Percentiles rank a stretch among this genome's conserved stretches.
These are phyloP conservation scores for Pseudogymnoascus sp. DNA, from an alignment of 2,329 filamentous ascomycete genomes.

Conservation along the genomic window DNA sequence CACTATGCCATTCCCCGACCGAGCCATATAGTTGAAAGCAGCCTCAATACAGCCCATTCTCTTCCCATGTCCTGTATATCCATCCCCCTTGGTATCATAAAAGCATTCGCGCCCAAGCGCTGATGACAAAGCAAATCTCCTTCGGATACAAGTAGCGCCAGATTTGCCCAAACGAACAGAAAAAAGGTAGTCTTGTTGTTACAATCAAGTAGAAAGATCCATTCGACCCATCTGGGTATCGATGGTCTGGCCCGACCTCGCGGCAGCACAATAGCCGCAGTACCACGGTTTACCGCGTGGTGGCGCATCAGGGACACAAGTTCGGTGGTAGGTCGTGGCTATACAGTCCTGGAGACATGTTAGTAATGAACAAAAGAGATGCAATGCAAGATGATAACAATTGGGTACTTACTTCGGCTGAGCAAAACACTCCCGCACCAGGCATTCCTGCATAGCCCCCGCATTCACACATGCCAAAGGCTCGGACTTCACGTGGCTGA, in stretches of 20 bases:
- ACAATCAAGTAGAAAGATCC: neutral
- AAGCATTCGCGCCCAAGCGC: neutral
- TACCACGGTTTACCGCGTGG: neutral
- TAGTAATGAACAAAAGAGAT: neutral
- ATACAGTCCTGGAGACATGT: neutral
- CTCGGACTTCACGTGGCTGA: neutral
- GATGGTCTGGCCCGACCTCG: neutral
- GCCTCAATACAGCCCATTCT: neutral
- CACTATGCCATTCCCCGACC: neutral
- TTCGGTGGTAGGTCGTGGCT: neutral
- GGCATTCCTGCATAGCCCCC: neutral
- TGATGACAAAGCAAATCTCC: neutral
- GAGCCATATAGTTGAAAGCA: neutral
- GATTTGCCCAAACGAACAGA: neutral
- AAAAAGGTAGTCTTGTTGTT: neutral
- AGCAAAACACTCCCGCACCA: neutral
- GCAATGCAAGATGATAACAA: neutral
- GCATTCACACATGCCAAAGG: neutral
- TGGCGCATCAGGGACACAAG: neutral
- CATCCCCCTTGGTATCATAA: neutral
- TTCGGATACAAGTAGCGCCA: neutral
- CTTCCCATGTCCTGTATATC: neutral
- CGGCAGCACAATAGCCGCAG: neutral
- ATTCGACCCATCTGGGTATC: neutral
- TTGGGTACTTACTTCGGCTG: neutral